phyloP scores from a whole-genome alignment of 208 protist genomes.

The Leishmania gerbilli region DNA sequence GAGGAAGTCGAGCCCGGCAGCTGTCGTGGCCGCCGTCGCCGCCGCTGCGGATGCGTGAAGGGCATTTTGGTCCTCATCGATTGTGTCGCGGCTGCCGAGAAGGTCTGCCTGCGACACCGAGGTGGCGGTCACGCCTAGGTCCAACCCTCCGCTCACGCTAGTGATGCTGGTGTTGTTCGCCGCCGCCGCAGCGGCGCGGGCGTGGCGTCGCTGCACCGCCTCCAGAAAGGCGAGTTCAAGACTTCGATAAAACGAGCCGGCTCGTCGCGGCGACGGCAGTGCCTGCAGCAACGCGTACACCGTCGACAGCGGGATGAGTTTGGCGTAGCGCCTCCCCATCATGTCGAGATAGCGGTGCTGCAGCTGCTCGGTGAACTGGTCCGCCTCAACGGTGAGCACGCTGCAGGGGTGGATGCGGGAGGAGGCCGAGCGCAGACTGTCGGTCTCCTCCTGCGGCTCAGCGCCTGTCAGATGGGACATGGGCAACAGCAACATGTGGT shows the following conservation, averaged over 20 bases:
- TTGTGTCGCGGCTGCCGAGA: constrained; percentile 5
- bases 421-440: constrained; percentile 39
- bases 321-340: constrained; percentile 46
- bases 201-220: constrained; percentile 36
- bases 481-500: constrained; percentile 40
- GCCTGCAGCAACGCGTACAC: constrained; percentile 45
- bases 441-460: constrained; percentile 18
- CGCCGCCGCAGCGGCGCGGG: constrained; percentile 23
- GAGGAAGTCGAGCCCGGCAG: constrained; percentile 48
- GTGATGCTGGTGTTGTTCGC: constrained; percentile 6
- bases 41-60: constrained; percentile 1
- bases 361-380: constrained; percentile 45
- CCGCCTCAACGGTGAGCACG: constrained; percentile 51
- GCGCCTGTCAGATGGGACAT: constrained; percentile 36
- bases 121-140: background rate
- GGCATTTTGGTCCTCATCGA: constrained; percentile 10
- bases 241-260: constrained; percentile 68
- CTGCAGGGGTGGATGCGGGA: constrained; percentile 61
- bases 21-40: constrained; percentile 23
- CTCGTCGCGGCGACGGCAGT: constrained; percentile 54
- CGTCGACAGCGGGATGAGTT: constrained; percentile 59
- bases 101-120: background rate
- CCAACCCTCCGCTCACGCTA: background rate
- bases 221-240: constrained; percentile 55
- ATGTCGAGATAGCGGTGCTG: constrained; percentile 48